Evolutionary conservation across 257 asterid species (phyloP), one percentile per base, ranked within the genome.

Genomic region (Osmanthus fragrans): DNA sequence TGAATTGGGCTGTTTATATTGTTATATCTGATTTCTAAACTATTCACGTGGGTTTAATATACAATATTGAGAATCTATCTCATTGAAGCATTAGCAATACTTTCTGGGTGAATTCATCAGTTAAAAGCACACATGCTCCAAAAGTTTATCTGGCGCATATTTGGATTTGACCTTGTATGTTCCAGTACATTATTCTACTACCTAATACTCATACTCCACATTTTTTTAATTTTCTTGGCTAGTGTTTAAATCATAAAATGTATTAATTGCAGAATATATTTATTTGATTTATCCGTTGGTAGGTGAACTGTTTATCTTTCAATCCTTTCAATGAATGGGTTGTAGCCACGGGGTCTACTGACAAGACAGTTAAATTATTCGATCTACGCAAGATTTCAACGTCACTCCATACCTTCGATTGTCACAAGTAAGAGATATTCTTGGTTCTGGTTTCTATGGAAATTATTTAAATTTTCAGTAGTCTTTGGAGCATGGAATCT

Each of bases 291-390:
- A 16, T 63, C 29, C 27, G 40, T 75, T 79, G 47, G 81, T 71
- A 87, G 91, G 91, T 87, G 68, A 87, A 87, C 77, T 85, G 91
- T 76, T 85, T 87, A 66, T 87, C 91, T 66, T 87, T 87, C 81
- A 85, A 87, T 81, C 91, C 91, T 74, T 83, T 85, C 75, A 87
- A 85, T 25, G 91, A 87, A 70, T 87, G 91, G 91, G 82, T 87
- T 72, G 88, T 87, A 30, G 91, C 91, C 49, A 87, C 91, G 5
- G 91, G 91, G 18, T 94, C 99, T 71, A 91, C 98, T 2, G 98
- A 87, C 65, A 87, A 83, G 86, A 87, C 99, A 27, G 97, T 92
- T 47, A 87, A 83, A 80, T 77, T 87, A 68, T 87, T 87, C 78
- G 91, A 87, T 71, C 78, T 87, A 19, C 89, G 91, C 67, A 87